Evolutionary conservation across 495 filamentous ascomycete genomes (phyloP).

Genomic region (Penicillium daleae): DNA sequence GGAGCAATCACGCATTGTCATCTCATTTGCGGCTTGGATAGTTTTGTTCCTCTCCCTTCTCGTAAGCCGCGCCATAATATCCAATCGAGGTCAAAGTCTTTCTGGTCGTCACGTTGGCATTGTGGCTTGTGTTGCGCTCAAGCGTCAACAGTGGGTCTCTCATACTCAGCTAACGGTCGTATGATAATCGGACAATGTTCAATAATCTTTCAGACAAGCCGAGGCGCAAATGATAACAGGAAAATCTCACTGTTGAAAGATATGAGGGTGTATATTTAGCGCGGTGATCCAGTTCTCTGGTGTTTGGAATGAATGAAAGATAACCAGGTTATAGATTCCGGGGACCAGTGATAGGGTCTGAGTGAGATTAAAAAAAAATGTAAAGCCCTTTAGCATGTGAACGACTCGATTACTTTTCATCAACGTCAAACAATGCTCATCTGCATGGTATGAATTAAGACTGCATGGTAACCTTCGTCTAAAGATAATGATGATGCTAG

Average conservation of each 20-base stretch:
- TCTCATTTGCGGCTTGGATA: background rate
- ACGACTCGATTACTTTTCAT: background rate
- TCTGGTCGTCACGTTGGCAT: background rate
- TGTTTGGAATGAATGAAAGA: slow-evolving; percentile 4
- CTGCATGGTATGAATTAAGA: slow-evolving; percentile 6
- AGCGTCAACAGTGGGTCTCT: background rate
- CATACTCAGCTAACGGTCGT: slow-evolving; percentile 9
- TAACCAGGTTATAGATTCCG: background rate
- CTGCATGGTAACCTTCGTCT: background rate
- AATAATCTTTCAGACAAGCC: background rate
- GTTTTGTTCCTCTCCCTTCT: background rate
- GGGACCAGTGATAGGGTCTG: background rate
- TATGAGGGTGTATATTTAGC: background rate
- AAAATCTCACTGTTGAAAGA: background rate
- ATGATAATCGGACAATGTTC: slow-evolving; percentile 13
- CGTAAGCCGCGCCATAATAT: background rate
- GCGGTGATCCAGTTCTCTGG: background rate
- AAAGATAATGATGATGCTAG: background rate
- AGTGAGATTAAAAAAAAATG: background rate
- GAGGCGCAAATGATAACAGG: background rate
- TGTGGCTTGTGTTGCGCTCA: slow-evolving; percentile 6
- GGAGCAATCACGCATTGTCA: background rate
- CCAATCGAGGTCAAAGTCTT: background rate
- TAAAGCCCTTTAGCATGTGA: background rate
- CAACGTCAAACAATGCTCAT: slow-evolving; percentile 1